A percentile compares a stretch with the other conserved stretches of the same genome.
Conservation (phyloP, 2,329 filamentous ascomycete genomes). For the Coccinonectria pachysandricola region DNA sequence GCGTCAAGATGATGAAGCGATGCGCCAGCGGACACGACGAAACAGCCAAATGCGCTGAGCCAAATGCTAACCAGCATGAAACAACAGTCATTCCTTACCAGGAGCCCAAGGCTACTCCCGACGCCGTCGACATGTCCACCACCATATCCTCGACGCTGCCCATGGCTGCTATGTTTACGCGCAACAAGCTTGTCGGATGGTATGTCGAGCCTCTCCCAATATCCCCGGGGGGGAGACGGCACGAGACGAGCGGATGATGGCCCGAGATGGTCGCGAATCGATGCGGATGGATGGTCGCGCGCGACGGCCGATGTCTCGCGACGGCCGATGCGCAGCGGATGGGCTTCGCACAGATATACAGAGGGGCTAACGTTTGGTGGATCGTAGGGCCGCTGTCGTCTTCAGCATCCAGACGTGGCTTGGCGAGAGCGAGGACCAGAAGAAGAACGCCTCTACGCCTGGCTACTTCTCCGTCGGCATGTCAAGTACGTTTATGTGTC, state of each 20-base stretch:
- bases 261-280: too few species aligned
- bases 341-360: too few species aligned
- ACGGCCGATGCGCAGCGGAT: background rate
- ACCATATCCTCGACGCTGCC: conserved; percentile 69
- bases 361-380: conserved; percentile 3
- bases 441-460: conserved; percentile 57
- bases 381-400: conserved; percentile 58
- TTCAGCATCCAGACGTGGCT: conserved; percentile 70
- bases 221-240: too few species aligned
- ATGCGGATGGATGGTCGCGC: too few species aligned
- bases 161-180: conserved; percentile 91
- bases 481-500: conserved; percentile 59
- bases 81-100: conserved; percentile 78
- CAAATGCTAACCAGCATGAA: too few species aligned
- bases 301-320: conserved; percentile 2
- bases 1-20: conserved; percentile 2
- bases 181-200: conserved; percentile 72
- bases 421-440: conserved; percentile 58
- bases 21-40: conserved; percentile 4
- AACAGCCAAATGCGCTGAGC: conserved; percentile 5
- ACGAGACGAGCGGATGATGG: too few species aligned
- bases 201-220: too few species aligned
- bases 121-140: conserved; percentile 59
- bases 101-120: conserved; percentile 57
- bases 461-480: conserved; percentile 64